Conservation (phyloP, 306 rosid genomes). For the Oxytropis ochrocephala region DNA sequence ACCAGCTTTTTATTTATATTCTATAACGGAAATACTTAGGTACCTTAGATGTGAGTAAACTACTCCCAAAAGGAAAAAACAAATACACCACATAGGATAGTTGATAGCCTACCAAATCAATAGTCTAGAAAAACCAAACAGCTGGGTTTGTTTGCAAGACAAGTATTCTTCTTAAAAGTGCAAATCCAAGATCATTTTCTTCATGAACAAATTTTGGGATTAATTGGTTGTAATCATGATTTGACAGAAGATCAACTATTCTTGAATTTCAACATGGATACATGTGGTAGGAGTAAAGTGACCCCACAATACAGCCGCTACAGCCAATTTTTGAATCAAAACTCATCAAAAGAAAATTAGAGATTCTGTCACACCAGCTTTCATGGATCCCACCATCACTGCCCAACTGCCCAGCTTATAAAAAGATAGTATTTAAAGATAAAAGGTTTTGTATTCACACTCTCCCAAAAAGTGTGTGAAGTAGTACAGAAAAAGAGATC, state of each 20-base stretch:
- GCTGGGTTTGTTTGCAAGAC: neutral
- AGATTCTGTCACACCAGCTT: constrained; percentile 34
- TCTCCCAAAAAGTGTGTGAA: constrained; percentile 19
- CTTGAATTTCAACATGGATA: constrained; percentile 20
- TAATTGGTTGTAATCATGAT: constrained; percentile 19
- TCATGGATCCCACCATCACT: constrained; percentile 68
- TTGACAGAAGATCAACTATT: neutral
- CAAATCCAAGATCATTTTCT: neutral
- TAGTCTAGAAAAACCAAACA: neutral
- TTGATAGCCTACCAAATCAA: neutral
- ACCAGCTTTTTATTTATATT: too few relatives aligned
- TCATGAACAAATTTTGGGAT: neutral
- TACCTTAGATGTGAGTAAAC: neutral
- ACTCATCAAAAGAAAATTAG: constrained; percentile 22
- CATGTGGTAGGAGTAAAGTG: constrained; percentile 23
- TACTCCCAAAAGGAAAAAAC: neutral
- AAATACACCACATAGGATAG: neutral
- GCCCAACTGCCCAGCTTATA: constrained; percentile 35
- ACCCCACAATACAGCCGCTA: constrained; percentile 28
- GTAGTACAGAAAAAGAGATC: neutral
- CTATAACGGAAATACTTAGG: too few relatives aligned
- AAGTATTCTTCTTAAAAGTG: neutral
- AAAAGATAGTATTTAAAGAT: neutral
- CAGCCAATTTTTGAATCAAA: constrained; percentile 41
- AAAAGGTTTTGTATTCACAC: constrained; percentile 29